These are phyloP conservation scores for Penicillium sp. DNA, from an alignment of 2,329 filamentous ascomycete species.

Conservation along the genomic window DNA sequence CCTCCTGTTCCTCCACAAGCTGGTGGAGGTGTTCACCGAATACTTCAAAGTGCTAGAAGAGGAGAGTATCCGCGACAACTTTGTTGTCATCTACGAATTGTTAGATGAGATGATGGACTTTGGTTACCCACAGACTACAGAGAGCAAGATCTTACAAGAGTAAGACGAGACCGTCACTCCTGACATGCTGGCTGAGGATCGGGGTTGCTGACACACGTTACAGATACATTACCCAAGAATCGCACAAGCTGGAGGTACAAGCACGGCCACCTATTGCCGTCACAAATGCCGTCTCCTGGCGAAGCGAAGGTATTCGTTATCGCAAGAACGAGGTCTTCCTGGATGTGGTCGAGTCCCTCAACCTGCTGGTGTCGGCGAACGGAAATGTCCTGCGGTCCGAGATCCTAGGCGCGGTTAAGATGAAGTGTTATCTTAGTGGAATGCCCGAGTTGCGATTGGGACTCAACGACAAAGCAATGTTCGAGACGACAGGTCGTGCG, in stretches of 20 bases:
- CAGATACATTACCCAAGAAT: slow-evolving; percentile 96
- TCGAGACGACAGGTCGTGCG: slow-evolving; percentile 92
- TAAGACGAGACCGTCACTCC: slow-evolving; percentile 37
- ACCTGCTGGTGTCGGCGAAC: slow-evolving; percentile 89
- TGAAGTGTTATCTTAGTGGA: slow-evolving; percentile 98
- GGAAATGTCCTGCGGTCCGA: slow-evolving; percentile 95
- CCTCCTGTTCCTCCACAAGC: slow-evolving; percentile 94
- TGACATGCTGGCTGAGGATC: neutral
- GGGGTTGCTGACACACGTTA: slow-evolving; percentile 1
- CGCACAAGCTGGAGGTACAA: slow-evolving; percentile 96
- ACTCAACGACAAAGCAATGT: slow-evolving; percentile 99
- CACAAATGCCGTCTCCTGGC: slow-evolving; percentile 97
- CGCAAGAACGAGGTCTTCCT: slow-evolving; percentile 99
- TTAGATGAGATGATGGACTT: slow-evolving; percentile 99
- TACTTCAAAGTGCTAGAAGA: slow-evolving; percentile 99
- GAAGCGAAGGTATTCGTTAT: slow-evolving; percentile 96
- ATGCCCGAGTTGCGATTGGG: slow-evolving; percentile 96
- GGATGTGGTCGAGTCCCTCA: slow-evolving; percentile 94
- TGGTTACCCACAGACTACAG: slow-evolving; percentile 97
- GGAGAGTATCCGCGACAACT: slow-evolving; percentile 98
- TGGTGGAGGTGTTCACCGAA: slow-evolving; percentile 98
- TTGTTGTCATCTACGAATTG: slow-evolving; percentile 98
- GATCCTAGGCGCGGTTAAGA: slow-evolving; percentile 96
- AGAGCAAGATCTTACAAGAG: slow-evolving; percentile 97
- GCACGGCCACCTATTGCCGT: slow-evolving; percentile 95